Percentiles rank a stretch among this genome's conserved stretches.
Evolutionary conservation across 441 rosid species (phyloP).

Genomic region (Corymbia citriodora): DNA sequence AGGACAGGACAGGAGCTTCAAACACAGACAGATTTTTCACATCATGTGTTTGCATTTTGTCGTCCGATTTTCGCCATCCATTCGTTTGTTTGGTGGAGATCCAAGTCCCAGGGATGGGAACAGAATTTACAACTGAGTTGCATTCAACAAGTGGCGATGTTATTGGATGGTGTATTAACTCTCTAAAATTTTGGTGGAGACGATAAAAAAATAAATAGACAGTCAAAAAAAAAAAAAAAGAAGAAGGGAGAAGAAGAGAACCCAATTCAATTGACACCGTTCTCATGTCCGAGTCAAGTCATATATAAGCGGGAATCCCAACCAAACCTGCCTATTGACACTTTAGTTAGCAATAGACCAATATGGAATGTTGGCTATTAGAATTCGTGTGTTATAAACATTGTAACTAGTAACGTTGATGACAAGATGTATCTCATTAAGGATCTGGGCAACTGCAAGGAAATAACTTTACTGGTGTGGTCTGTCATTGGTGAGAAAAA

Average conservation of each 20-base stretch:
- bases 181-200: background rate
- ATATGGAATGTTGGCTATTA: background rate
- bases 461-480: too few relatives aligned
- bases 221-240: background rate
- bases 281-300: background rate
- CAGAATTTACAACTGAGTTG: background rate
- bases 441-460: background rate
- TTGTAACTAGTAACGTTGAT: background rate
- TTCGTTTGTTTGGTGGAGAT: background rate
- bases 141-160: background rate
- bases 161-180: background rate
- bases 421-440: background rate
- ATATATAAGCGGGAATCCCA: background rate
- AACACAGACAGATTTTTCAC: background rate
- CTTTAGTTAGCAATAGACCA: background rate
- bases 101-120: background rate
- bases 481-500: background rate
- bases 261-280: accelerated
- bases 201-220: background rate
- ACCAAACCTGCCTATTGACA: background rate
- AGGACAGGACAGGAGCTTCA: background rate
- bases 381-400: background rate
- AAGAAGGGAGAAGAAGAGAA: background rate
- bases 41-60: background rate
- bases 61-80: background rate